These are phyloP conservation scores for Coccomyxa sp. DNA, from an alignment of 139 green algal genomes.

Conservation along the genomic window DNA sequence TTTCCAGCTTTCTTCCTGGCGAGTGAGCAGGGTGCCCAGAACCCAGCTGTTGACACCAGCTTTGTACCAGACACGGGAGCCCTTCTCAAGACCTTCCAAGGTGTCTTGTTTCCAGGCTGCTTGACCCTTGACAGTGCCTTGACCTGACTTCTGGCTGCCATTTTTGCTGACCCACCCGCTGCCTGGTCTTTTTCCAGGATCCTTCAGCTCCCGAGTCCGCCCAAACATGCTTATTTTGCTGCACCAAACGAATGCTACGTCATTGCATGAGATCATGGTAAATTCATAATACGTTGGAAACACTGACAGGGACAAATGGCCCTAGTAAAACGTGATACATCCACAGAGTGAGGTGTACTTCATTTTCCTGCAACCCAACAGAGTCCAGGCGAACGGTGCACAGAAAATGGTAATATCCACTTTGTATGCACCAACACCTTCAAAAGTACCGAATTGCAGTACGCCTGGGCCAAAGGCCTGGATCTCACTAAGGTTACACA, in stretches of 20 bases:
- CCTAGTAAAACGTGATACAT: no score
- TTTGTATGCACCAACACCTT: no score
- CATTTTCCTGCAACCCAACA: no score
- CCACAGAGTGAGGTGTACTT: no score
- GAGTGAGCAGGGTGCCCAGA: slow-evolving; percentile 14
- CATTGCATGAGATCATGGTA: no score
- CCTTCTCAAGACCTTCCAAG: slow-evolving; percentile 28
- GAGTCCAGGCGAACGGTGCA: no score
- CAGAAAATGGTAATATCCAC: no score
- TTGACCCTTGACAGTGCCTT: neutral
- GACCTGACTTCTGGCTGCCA: neutral
- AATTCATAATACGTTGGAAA: no score
- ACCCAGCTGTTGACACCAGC: slow-evolving; percentile 6
- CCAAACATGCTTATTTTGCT: neutral
- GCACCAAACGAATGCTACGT: neutral
- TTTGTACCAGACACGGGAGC: slow-evolving; percentile 31
- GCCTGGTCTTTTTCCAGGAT: neutral
- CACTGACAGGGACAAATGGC: no score
- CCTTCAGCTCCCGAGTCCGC: neutral
- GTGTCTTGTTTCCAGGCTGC: slow-evolving; percentile 25
- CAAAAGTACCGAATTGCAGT: no score
- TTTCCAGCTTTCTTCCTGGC: slow-evolving; percentile 4
- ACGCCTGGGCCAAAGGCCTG: no score
- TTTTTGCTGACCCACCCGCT: slow-evolving; percentile 3
- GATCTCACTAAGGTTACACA: no score